Evolutionary conservation across 176 grass and related monocot species (phyloP), one percentile per base, ranked within the genome.

Genomic region (Bothriochloa decipiens): DNA sequence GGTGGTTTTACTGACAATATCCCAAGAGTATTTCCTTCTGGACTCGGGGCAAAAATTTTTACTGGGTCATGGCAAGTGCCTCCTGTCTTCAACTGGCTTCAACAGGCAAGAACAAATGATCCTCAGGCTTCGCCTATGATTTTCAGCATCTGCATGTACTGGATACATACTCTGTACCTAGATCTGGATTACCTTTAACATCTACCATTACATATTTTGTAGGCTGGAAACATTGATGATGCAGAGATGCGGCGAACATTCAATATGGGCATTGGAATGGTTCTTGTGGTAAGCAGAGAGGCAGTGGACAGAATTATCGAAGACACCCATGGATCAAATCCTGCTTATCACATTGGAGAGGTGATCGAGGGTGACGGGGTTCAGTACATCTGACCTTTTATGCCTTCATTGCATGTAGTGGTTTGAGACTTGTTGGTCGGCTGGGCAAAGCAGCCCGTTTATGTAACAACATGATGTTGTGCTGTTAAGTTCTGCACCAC

Each of bases 231-330:
- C 79, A 93, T 98, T 37, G 89, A 92, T 42, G 93, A 89, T 63
- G 82, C 87, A 1, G 96, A 95, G 87, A 98, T 98, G 96, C 87
- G 87, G 25, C 89, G 93, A 67, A 98, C 93, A 4, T 98, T 98
- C 83, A 98, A 98, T 61, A 98, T 98, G 96, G 96, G 93, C 1
- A 85, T 95, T 0, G 96, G 96, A 29, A 98, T 98, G 96, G 96
- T 95, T 66, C 80, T 98, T 47, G 89, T 95, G 11, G 81, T 93
- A 28, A 90, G 88, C 80, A 89, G 76, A 22, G 89, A 92, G 13
- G 69, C 87, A 9, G 89, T 80, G 7, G 83, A 86, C 39, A 77
- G 65, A 83, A 90, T 98, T 80, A 80, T 98, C 0, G 15, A 72
- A 35, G 89, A 81, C 26, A 72, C 27, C 49, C 78, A 67, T 49